Base-by-base conservation (phyloP, 768 basidiomycete species). In the Lentinula guzmanii region DNA sequence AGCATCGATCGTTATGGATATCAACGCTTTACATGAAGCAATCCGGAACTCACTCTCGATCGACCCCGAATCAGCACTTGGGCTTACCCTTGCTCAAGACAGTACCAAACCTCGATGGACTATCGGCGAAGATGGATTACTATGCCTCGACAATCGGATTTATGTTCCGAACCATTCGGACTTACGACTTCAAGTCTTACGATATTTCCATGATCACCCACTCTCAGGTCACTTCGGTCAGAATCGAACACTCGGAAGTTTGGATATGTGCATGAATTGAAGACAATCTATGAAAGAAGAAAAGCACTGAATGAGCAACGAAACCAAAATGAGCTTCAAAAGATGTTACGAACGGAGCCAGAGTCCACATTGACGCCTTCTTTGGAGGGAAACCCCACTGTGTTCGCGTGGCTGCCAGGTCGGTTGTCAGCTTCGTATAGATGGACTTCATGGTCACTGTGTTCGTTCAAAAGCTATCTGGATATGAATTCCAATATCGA, bases 361-460 rank as follows among this genome's bases (percentile, higher is more conserved):
- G 85, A 86, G 33, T 91, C 90, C 11, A 91, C 89, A 37, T 82
- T 76, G 1, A 86, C 76, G 4, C 75, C 71, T 13, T 75, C 76
- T 42, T 73, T 74, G 4, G 76, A 74, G 16, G 68, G 68, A 69
- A 83, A 90, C 45, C 69, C 69, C 8, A 90, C 84, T 0, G 91
- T 91, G 68, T 93, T 86, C 6, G 89, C 88, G 67, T 92, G 90
- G 6, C 90, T 90, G 11, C 90, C 90, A 0, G 85, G 82, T 50
- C 87, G 80, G 52, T 71, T 70, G 54, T 86, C 87, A 3, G 86
- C 78, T 69, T 93, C 89, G 66, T 83, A 91, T 5, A 92, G 74
- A 64, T 91, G 86, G 10, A 90, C 89, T 69, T 87, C 84, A 67
- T 90, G 86, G 56, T 86, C 82, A 53, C 86, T 88, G 67, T 85